Conservation (phyloP, 768 basidiomycete species). For the Leccinum boreale region DNA sequence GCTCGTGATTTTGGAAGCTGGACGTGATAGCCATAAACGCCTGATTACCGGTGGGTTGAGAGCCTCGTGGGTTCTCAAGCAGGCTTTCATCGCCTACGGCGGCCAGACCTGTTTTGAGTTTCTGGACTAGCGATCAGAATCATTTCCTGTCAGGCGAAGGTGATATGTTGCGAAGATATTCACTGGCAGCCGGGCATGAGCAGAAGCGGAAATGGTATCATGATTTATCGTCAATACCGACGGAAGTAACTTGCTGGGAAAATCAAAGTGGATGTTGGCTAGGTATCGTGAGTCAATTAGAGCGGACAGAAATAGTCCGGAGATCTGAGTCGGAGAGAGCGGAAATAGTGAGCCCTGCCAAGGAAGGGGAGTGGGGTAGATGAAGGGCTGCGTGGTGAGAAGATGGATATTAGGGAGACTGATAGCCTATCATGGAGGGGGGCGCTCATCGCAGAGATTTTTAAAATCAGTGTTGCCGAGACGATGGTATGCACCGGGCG, state of each 20-base stretch:
- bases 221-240: neutral
- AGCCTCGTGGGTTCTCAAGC: slow-evolving; percentile 7
- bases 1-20: slow-evolving; percentile 16
- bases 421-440: slow-evolving; percentile 4
- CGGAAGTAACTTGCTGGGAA: neutral
- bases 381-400: slow-evolving; percentile 16
- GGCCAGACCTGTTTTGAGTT: slow-evolving; percentile 2
- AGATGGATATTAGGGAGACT: neutral
- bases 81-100: slow-evolving; percentile 6
- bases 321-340: slow-evolving; percentile 13
- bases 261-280: neutral
- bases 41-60: neutral
- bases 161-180: neutral
- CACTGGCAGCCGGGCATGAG: neutral
- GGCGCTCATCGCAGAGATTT: neutral
- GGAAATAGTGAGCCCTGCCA: slow-evolving; percentile 10
- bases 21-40: neutral
- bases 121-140: neutral
- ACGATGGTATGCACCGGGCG: slow-evolving; percentile 10
- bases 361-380: slow-evolving; percentile 6
- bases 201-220: neutral
- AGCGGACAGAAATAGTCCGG: slow-evolving; percentile 6
- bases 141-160: neutral
- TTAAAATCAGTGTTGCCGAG: neutral
- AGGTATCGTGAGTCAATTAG: slow-evolving; percentile 11